These are phyloP conservation scores for Pseudonectria foliicola DNA, from an alignment of 2,329 filamentous ascomycete species.

Conservation along the genomic window DNA sequence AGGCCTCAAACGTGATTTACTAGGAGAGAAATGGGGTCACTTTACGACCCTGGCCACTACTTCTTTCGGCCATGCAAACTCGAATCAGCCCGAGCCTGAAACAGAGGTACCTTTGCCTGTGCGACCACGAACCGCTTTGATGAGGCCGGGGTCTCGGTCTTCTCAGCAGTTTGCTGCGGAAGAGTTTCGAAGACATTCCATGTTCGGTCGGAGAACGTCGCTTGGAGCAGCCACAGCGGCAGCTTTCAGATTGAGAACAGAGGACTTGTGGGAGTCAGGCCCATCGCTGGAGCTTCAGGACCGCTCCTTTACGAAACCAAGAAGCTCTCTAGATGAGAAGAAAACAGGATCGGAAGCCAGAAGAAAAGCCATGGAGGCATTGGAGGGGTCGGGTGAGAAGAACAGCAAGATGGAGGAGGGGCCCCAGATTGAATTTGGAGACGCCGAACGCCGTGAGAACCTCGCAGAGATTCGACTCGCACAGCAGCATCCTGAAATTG, in stretches of 20 bases:
- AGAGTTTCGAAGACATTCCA: slow-evolving; percentile 10
- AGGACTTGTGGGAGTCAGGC: slow-evolving; percentile 15
- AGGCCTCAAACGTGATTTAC: slow-evolving; percentile 55
- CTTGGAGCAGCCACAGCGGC: slow-evolving; percentile 15
- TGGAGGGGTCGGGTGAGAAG: slow-evolving; percentile 1
- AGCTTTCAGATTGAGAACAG: slow-evolving; percentile 12
- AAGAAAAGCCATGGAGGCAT: slow-evolving; percentile 6
- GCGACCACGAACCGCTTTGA: slow-evolving; percentile 2
- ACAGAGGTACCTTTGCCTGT: slow-evolving; percentile 1
- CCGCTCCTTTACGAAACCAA: not conserved
- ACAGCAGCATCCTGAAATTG: not conserved
- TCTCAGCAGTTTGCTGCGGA: slow-evolving; percentile 14
- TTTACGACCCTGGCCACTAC: slow-evolving; percentile 38
- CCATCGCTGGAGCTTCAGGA: slow-evolving; percentile 1
- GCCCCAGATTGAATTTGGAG: slow-evolving; percentile 14
- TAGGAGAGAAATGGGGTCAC: slow-evolving; percentile 33
- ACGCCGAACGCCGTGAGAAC: slow-evolving; percentile 24
- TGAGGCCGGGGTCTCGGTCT: slow-evolving; percentile 13
- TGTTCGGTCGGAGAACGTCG: slow-evolving; percentile 10
- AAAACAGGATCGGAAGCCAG: slow-evolving; percentile 3
- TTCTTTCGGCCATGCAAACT: not conserved
- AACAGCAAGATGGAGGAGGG: slow-evolving; percentile 8
- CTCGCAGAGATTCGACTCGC: slow-evolving; percentile 10
- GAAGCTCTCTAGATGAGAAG: slow-evolving; percentile 10
- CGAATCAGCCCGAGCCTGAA: not conserved